Evolutionary conservation across 2,329 filamentous ascomycete species (phyloP), one percentile per base, ranked within the genome.

Genomic region (Trichoderma hamatum): DNA sequence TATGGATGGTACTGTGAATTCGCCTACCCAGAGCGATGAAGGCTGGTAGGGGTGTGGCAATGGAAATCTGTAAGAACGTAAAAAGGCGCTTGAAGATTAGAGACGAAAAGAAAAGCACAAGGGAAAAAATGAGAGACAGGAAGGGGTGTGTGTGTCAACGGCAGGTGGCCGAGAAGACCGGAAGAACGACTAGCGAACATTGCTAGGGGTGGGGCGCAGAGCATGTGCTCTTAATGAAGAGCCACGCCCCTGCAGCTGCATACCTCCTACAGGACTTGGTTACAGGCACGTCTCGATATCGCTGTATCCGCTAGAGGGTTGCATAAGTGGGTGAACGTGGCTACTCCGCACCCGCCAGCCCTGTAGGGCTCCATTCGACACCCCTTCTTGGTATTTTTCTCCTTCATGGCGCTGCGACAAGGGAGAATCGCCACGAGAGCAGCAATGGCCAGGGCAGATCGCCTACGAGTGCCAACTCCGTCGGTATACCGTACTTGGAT

Each of bases 151-250:
- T 34, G 55, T 67, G 56, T 36, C 63, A 19, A 32, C 56, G 56
- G 65, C 56, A 49, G 56, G 51, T 61, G 55, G 43, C 65, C 65
- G 65, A 67, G 56, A 67, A 60, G 54, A 5, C 43, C 11, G 43
- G 64, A 67, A 59, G 46, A 60, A 65, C 21, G 19, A 34, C 49
- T 46, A 65, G 62, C 49, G 34, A 46, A 54, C n/a, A 46, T 39
- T 67, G 55, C 65, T 54, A 24, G 65, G 21, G 30, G 54, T 67
- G 55, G 56, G 46, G 55, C 56, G 6, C 28, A 60, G 55, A 51
- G 65, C 65, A 67, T 67, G 65, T 67, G 56, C 63, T 58, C 39
- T 66, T 66, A 19, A 66, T 66, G 63, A 66, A 66, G 63, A 66
- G 54, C 63, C 63, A 66, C 63, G 52, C 63, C 63, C 63, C 63